Evolutionary conservation across 805 yeast species (phyloP), one percentile per base, ranked within the genome.

Genomic region (Wickerhamiella spandovensis): DNA sequence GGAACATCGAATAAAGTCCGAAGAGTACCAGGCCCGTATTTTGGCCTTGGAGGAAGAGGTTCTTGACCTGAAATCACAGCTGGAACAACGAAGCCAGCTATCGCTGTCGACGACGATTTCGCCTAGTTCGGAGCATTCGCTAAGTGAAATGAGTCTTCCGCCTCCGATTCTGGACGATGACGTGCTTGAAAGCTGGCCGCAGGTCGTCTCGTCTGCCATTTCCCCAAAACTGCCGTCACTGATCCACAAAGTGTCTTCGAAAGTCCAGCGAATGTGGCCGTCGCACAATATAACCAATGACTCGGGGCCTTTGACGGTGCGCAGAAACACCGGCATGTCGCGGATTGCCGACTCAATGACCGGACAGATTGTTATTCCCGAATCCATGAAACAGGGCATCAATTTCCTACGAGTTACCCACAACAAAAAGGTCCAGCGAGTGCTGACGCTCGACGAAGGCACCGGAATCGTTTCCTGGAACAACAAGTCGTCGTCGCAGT

Each of bases 381-480:
- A 51, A 10, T 23, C 38, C 3, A 49, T 59, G 18, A 46, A 44
- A 15, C 54, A 53, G 6, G 95, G 95, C 0, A 60, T 84, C 15
- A 74, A 80, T 1, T 66, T 86, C 53, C 62, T 83, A 25, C 74
- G 86, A 56, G 76, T 86, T 18, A 84, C 95, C 2, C 82, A 79
- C 49, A 77, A 77, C 54, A 84, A 86, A 55, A 75, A 74, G 56
- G 77, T 79, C 20, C 77, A 78, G 57, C 69, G 86, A 17, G 61
- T 65, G 8, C 76, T 85, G 53, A 70, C 64, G 52, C 67, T 86
- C 1, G 81, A 83, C 58, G 67, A 78, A 0, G 75, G 73, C 1
- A 60, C 68, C 12, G 82, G 84, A 28, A 61, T 68, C 4, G 67
- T 84, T 15, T 63, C 70, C 2, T 82, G 89, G 84, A 79, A 76